Evolutionary conservation across 305 asterid genomes (phyloP), one percentile per base, ranked within the genome.

Genomic region (Lippia alba): DNA sequence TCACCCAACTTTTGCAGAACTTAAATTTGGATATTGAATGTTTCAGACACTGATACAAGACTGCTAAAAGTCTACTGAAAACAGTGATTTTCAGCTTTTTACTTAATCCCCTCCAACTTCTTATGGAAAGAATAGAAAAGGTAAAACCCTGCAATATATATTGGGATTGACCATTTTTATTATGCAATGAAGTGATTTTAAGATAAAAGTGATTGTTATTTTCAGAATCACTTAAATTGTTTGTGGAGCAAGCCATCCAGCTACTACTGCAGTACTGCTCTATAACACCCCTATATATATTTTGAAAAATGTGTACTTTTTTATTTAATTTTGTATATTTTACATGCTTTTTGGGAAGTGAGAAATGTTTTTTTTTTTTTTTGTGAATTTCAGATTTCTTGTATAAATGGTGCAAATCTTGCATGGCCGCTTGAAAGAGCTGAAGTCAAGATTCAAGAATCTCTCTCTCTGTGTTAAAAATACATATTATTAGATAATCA

Each of bases 181-280:
- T 12, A 68, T 64, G 44, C 46, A 33, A 12, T 30, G 53, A n/a
- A 56, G 30, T 24, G 34, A 45, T 56, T 57, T 56, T 56, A 67
- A 32, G 56, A 30, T 32, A 9, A 49, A 69, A 66, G 45, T 53
- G 61, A 33, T 56, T 57, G 54, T 36, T 36, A 4, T 24, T 24
- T 46, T 64, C 53, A 75, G 81, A 71, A 81, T 83, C 83, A 76
- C 92, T 86, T n/a, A n/a, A n/a, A n/a, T n/a, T 86, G 86, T 84
- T 75, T 60, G 70, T 32, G 78, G 84, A 84, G 92, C 78, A 85
- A 83, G 64, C n/a, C 66, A 60, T 24, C 30, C 30, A 53, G 64
- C 30, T 73, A 24, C 30, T 24, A 24, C 30, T 24, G 30, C 30
- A 24, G 30, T 70, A 61, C 74, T 66, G 40, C 45, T 64, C 83